Evolutionary conservation across 176 grass and related monocot species (phyloP), one percentile per base, ranked within the genome.

Genomic region (Aechmea fasciata): DNA sequence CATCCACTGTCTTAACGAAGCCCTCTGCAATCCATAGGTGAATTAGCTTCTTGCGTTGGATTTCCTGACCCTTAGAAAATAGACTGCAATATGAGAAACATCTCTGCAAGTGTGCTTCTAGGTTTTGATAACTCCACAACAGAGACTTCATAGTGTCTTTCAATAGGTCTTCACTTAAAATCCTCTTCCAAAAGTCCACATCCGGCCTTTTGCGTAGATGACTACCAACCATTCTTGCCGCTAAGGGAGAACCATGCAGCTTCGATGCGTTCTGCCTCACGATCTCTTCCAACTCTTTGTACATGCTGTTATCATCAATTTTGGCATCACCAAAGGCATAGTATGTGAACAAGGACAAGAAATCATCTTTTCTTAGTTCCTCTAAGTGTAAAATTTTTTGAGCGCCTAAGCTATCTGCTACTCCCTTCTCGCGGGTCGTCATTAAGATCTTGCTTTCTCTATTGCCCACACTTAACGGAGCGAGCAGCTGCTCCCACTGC

Each of bases 81-180:
- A 73, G 25, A 47, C 52, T 47, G 18, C 48, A 59, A 10, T 64
- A 73, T 54, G 23, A 23, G 22, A 64, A 73, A 19, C 71, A 72
- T 1, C 69, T 48, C 5, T 73, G 71, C 2, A 73, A 52, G 9
- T 14, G 50, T 49, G 55, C 69, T 1, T 18, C 51, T 2, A 72
- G 47, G 29, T 57, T 57, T 19, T 57, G 69, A 72, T 72, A 72
- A 19, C 69, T 72, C 69, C 51, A 72, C 49, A 57, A 26, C 13
- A 72, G 49, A 17, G 15, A 48, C 6, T 48, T 48, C 49, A 57
- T 72, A 22, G 55, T 72, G 19, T 72, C 69, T 25, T 72, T 29
- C 69, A 48, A 72, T 57, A 72, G 8, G 3, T 72, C 26, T 11
- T 14, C 33, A 26, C 55, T 72, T 48, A 52, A 24, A 7, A 24